Conservation (phyloP, 331 rosid species). For the Telfairia occidentalis region DNA sequence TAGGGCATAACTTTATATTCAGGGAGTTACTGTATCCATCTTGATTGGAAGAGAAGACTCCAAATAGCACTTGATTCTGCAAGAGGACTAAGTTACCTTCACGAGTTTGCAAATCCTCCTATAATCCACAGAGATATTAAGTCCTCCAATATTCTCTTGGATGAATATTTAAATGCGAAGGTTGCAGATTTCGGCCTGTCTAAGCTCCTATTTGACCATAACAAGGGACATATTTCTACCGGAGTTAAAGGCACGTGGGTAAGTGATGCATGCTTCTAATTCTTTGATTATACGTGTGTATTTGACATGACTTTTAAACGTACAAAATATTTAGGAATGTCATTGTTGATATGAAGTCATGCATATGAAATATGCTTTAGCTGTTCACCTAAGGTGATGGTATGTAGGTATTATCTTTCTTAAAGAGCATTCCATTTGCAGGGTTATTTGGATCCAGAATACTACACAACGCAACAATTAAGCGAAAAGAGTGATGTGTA, state of each 20-base stretch:
- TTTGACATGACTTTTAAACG: too few species aligned
- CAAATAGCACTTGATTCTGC: slow-evolving; percentile 5
- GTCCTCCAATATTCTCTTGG: slow-evolving; percentile 5
- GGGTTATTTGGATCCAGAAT: slow-evolving; percentile 79
- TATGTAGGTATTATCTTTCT: neutral
- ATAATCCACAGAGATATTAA: slow-evolving; percentile 10
- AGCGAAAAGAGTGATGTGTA: slow-evolving; percentile 68
- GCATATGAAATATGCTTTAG: neutral
- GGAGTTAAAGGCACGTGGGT: slow-evolving; percentile 10
- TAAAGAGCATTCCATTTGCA: slow-evolving; percentile 15
- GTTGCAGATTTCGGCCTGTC: slow-evolving; percentile 11
- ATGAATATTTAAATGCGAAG: slow-evolving; percentile 3
- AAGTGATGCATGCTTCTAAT: too few species aligned
- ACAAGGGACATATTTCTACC: neutral
- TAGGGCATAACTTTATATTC: neutral
- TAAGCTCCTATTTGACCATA: neutral
- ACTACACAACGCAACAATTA: slow-evolving; percentile 48
- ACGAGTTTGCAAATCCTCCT: slow-evolving; percentile 11
- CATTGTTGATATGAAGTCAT: neutral
- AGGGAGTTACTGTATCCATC: neutral
- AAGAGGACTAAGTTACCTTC: slow-evolving; percentile 3
- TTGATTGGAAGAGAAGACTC: slow-evolving; percentile 12
- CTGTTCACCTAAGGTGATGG: neutral
- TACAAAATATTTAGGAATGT: neutral
- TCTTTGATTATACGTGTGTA: too few species aligned